Evolutionary conservation across 169 alveolate species (phyloP), one percentile per base, ranked within the genome.

Genomic region (Plasmodium relictum): DNA sequence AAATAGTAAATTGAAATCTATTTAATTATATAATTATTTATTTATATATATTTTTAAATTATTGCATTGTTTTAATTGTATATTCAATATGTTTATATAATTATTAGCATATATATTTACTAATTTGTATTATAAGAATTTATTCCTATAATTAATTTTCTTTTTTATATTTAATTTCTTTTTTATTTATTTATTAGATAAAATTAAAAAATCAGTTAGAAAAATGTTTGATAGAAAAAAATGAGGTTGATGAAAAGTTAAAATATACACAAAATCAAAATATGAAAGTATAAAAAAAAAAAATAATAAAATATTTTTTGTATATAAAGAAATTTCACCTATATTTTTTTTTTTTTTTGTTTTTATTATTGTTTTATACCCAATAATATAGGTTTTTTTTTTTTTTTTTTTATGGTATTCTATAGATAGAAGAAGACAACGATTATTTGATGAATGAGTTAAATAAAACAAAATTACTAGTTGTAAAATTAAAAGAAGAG

Each of bases 341-440:
- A 39, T 24, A 37, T 0, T 66, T 3, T 66, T 12, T 24, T 66
- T 66, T 39, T 26, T 42, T 54, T 73, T 26, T 73, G 62, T 24
- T 18, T n/a, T 16, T 61, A 2, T 22, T 16, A 16, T 41, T 62
- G 9, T 31, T 74, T 42, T 6, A 24, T 66, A 1, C 8, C 58
- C 39, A n/a, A 24, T 56, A 42, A 7, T 50, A 50, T 50, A 1
- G 10, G n/a, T 10, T 48, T 48, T 8, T 8, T 12, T 14, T 58
- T 14, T 61, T 9, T 31, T 20, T 31, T n/a, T n/a, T n/a, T n/a
- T n/a, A n/a, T n/a, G n/a, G n/a, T n/a, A n/a, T n/a, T n/a, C 8
- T 50, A 16, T 41, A 76, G 89, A 31, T 63, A 31, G 89, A 76
- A 41, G 56, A 48, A 50, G 71, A 76, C 31, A 76, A 63, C 48